Evolutionary conservation across 2,329 filamentous ascomycete genomes (phyloP).

Genomic region (Ophiosphaerella herpotricha): DNA sequence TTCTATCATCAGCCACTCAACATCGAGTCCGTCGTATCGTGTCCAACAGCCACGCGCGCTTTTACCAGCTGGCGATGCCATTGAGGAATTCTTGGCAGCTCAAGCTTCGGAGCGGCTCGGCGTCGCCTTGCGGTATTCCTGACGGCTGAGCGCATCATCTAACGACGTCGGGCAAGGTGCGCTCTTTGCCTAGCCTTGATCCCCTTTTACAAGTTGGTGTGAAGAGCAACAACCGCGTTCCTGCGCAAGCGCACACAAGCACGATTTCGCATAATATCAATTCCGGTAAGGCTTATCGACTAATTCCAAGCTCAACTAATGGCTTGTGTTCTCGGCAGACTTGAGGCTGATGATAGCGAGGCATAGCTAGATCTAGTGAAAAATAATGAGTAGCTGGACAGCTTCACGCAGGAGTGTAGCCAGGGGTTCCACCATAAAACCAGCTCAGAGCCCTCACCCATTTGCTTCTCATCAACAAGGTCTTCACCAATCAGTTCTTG

Average conservation of each 20-base stretch:
- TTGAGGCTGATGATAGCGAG: neutral
- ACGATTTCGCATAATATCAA: constrained; percentile 1
- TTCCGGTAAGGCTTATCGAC: constrained; percentile 1
- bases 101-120: constrained; percentile 4
- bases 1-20: constrained; percentile 15
- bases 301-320: neutral
- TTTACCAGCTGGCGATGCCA: constrained; percentile 16
- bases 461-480: constrained; percentile 18
- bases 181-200: neutral
- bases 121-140: neutral
- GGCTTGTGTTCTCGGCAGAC: constrained; percentile 13
- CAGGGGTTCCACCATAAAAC: constrained; percentile 17
- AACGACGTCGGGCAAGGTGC: constrained; percentile 3
- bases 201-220: neutral
- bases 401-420: constrained; percentile 1
- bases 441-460: neutral
- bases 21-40: constrained; percentile 6
- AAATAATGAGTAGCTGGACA: constrained; percentile 3
- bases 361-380: constrained; percentile 6
- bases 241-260: constrained; percentile 17
- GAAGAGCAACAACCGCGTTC: constrained; percentile 11
- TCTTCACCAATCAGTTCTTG: constrained; percentile 28
- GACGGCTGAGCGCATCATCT: neutral
- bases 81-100: constrained; percentile 2
- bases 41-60: constrained; percentile 17